phyloP scores from a whole-genome alignment of 2,329 filamentous ascomycete species.

The Boeremia exigua region DNA sequence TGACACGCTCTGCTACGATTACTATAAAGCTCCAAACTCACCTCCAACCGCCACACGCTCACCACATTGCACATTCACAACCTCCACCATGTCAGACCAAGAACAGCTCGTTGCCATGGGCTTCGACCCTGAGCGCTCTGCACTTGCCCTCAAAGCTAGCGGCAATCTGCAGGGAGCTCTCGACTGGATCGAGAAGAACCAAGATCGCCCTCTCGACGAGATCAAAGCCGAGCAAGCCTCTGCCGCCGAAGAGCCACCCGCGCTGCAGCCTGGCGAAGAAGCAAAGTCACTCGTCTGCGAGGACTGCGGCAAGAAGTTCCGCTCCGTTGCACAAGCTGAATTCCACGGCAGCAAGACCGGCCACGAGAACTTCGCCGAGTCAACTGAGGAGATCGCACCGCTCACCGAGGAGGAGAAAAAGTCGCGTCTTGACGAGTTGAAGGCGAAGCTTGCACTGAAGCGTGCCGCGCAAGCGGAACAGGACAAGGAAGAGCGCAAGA shows the following conservation, averaged over 20 bases:
- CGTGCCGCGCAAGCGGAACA: constrained; percentile 69
- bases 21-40: neutral
- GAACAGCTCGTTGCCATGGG: constrained; percentile 70
- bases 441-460: constrained; percentile 75
- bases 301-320: constrained; percentile 91
- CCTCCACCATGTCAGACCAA: constrained; percentile 58
- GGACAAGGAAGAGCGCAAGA: constrained; percentile 82
- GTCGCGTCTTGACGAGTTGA: constrained; percentile 76
- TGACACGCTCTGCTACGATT: neutral
- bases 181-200: constrained; percentile 92
- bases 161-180: constrained; percentile 85
- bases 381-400: constrained; percentile 87
- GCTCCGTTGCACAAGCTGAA: constrained; percentile 79
- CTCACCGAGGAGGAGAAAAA: constrained; percentile 92
- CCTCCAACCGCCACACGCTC: neutral
- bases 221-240: constrained; percentile 60
- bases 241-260: constrained; percentile 61
- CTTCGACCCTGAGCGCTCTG: constrained; percentile 82
- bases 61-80: constrained; percentile 8
- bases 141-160: constrained; percentile 82
- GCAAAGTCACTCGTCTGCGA: constrained; percentile 89
- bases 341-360: constrained; percentile 92
- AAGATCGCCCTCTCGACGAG: constrained; percentile 85
- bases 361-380: constrained; percentile 91
- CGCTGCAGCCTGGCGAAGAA: constrained; percentile 72